phyloP scores from a whole-genome alignment of 352 stramenopile species.

The Lagenidium sp. region DNA sequence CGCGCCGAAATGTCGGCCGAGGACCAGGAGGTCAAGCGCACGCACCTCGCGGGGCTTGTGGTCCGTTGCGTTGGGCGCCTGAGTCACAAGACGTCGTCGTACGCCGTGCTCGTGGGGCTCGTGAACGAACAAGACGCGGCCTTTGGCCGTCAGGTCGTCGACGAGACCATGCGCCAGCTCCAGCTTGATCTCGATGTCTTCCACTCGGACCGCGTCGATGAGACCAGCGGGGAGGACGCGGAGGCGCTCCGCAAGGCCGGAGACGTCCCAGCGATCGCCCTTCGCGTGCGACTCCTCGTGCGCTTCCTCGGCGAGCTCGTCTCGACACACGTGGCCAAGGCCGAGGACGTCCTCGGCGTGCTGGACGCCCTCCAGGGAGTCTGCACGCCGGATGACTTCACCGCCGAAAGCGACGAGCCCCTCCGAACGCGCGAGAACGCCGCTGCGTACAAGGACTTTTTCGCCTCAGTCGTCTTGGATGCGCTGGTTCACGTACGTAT shows the following conservation, averaged over 20 bases:
- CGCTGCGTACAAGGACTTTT: slow-evolving; percentile 71
- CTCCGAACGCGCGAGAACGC: slow-evolving; percentile 35
- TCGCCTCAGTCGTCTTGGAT: slow-evolving; percentile 60
- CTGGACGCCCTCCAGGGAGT: slow-evolving; percentile 53
- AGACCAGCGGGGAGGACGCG: slow-evolving; percentile 21
- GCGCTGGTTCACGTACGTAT: slow-evolving; percentile 45
- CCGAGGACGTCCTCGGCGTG: slow-evolving; percentile 46
- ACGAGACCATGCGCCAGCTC: slow-evolving; percentile 21
- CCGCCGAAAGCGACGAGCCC: slow-evolving; percentile 31
- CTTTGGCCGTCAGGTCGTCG: slow-evolving; percentile 48
- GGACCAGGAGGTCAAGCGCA: slow-evolving; percentile 45
- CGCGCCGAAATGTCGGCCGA: slow-evolving; percentile 39
- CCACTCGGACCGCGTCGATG: slow-evolving; percentile 8
- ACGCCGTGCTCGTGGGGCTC: slow-evolving; percentile 55
- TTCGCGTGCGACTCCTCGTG: slow-evolving; percentile 45
- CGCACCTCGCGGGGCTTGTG: slow-evolving; percentile 41
- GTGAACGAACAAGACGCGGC: slow-evolving; percentile 47
- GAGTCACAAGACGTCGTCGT: slow-evolving; percentile 64
- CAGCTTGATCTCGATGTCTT: slow-evolving; percentile 62
- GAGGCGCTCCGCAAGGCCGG: slow-evolving; percentile 13
- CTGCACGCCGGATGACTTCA: slow-evolving; percentile 57
- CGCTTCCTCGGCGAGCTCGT: slow-evolving; percentile 57
- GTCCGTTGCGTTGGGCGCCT: slow-evolving; percentile 41
- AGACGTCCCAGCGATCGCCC: slow-evolving; percentile 23
- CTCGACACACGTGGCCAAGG: slow-evolving; percentile 42